A percentile compares a stretch with the other conserved stretches of the same genome.
Conservation (phyloP, 2,329 filamentous ascomycete species). For the Hypoxylon sp. region DNA sequence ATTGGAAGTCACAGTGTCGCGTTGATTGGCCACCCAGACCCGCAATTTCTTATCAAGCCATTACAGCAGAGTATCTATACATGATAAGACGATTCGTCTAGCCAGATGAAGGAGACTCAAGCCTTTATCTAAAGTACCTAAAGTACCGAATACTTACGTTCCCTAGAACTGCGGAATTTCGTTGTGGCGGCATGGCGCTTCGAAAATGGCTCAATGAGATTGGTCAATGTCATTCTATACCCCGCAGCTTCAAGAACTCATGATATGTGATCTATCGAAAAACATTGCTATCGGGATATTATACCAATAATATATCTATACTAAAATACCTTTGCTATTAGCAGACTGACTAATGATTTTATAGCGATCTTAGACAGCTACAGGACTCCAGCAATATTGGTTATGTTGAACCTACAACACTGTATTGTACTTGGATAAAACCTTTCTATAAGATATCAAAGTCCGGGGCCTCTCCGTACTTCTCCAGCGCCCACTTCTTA, state of each 20-base stretch:
- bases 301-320: neutral
- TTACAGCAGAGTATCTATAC: slow-evolving; percentile 17
- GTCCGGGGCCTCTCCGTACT: slow-evolving; percentile 52
- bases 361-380: neutral
- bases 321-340: neutral
- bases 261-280: neutral
- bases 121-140: neutral
- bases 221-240: slow-evolving; percentile 12
- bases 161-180: slow-evolving; percentile 22
- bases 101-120: neutral
- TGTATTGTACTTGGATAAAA: neutral
- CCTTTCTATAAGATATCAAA: slow-evolving; percentile 31
- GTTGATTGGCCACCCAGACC: slow-evolving; percentile 30
- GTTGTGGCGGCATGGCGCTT: slow-evolving; percentile 12
- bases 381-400: neutral
- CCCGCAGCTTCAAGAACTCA: neutral
- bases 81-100: slow-evolving; percentile 13
- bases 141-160: slow-evolving; percentile 19
- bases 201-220: slow-evolving; percentile 9
- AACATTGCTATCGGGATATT: neutral
- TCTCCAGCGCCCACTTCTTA: slow-evolving; percentile 57
- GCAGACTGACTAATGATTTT: neutral
- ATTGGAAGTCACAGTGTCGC: slow-evolving; percentile 28
- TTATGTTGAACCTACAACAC: neutral
- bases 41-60: slow-evolving; percentile 28